Percentiles rank a stretch among this genome's conserved stretches.
phyloP scores from a whole-genome alignment of 805 yeast species.

The Starmera dryadoides region DNA sequence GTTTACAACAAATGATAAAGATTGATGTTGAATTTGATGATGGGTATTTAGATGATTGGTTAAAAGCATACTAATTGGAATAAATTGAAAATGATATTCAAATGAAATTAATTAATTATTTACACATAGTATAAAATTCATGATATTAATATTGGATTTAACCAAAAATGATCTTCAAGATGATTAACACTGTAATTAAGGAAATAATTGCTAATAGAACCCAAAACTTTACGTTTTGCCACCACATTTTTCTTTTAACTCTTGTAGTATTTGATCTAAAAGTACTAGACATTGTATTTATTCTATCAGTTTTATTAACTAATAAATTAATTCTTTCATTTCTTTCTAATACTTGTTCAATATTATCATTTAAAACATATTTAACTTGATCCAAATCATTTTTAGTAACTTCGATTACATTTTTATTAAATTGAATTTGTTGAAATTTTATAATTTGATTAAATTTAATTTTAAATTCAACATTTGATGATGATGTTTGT shows the following conservation, averaged over 20 bases:
- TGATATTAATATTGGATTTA: no score
- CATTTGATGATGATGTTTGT: constrained; percentile 11
- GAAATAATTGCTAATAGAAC: constrained; percentile 18
- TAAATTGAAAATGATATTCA: no score
- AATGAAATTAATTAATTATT: no score
- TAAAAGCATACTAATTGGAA: no score
- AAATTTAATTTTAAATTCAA: constrained; percentile 50
- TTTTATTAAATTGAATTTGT: constrained; percentile 33
- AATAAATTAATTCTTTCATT: constrained; percentile 51
- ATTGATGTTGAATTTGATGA: background rate
- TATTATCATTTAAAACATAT: constrained; percentile 51
- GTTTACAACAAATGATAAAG: background rate
- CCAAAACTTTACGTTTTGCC: constrained; percentile 41
- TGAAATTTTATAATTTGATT: constrained; percentile 49
- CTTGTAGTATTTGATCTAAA: constrained; percentile 46
- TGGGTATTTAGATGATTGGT: background rate
- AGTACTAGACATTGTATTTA: constrained; percentile 44
- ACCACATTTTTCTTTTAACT: constrained; percentile 49
- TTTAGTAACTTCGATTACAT: constrained; percentile 28
- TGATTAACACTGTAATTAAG: background rate
- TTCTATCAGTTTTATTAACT: constrained; percentile 54
- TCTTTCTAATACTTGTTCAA: constrained; percentile 48
- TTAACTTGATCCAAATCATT: constrained; percentile 51
- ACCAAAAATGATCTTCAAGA: background rate
- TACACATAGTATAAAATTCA: no score